Conservation (phyloP, 495 filamentous ascomycete genomes). For the Penicillium verhagenii region DNA sequence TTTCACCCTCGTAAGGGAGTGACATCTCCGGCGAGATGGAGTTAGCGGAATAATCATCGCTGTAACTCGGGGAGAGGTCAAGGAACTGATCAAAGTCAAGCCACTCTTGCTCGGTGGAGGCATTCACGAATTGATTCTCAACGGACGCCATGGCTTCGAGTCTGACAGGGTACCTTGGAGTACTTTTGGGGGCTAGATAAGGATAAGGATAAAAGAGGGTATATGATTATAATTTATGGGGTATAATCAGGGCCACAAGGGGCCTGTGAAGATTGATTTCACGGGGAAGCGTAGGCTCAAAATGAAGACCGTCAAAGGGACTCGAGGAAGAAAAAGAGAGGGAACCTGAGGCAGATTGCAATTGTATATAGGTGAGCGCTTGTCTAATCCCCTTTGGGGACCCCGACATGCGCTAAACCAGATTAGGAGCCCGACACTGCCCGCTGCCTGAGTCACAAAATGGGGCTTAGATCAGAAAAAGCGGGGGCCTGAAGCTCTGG, state of each 20-base stretch:
- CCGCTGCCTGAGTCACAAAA: conserved; percentile 3
- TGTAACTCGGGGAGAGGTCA: conserved; percentile 32
- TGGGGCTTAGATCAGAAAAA: not conserved
- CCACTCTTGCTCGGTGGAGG: conserved; percentile 26
- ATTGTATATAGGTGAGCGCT: conserved; percentile 9
- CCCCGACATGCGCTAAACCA: conserved; percentile 34
- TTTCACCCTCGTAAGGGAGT: conserved; percentile 28
- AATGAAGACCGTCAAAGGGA: conserved; percentile 6
- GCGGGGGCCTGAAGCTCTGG: not conserved
- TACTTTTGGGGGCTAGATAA: not conserved
- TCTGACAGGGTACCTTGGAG: not conserved
- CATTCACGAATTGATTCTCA: conserved; percentile 22
- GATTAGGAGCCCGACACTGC: conserved; percentile 35
- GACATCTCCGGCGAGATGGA: conserved; percentile 38
- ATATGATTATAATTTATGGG: conserved; percentile 1
- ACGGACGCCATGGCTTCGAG: conserved; percentile 24
- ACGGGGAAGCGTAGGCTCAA: not conserved
- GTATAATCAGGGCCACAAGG: conserved; percentile 2
- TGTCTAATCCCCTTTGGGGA: conserved; percentile 26
- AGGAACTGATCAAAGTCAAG: conserved; percentile 42
- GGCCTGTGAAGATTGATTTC: conserved; percentile 6
- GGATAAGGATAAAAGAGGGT: conserved; percentile 2
- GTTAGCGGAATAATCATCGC: conserved; percentile 33
- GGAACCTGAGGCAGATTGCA: conserved; percentile 21
- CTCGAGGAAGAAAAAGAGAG: conserved; percentile 7